Evolutionary conservation across 371 early-diverging fungal genomes (phyloP).

Genomic region (Lichtheimia ornata): DNA sequence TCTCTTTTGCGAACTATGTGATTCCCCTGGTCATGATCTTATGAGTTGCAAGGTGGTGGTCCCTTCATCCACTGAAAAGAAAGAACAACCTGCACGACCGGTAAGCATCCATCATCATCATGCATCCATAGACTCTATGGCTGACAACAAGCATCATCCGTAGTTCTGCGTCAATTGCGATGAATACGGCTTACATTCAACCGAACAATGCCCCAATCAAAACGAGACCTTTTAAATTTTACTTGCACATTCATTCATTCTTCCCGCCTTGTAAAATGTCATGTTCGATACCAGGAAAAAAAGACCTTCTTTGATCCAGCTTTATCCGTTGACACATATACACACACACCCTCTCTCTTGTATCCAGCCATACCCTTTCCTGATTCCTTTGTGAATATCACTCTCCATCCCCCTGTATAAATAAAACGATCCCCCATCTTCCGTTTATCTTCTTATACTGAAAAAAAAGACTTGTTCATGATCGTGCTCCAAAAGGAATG

Average conservation of each 20-base stretch:
- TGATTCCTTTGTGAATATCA: too few species aligned
- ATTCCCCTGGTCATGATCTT: constrained; percentile 67
- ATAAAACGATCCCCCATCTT: too few species aligned
- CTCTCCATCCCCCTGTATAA: too few species aligned
- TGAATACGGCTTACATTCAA: constrained; percentile 22
- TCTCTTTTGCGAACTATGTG: constrained; percentile 71
- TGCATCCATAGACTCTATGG: neutral
- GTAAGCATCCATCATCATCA: constrained; percentile 4
- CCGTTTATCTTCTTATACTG: too few species aligned
- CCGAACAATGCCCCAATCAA: constrained; percentile 20
- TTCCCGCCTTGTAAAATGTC: constrained; percentile 9
- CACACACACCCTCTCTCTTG: too few species aligned
- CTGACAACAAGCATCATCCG: neutral
- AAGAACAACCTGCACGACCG: constrained; percentile 8
- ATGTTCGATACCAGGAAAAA: constrained; percentile 14
- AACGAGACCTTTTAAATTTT: constrained; percentile 24
- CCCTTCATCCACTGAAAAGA: constrained; percentile 5
- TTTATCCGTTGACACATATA: too few species aligned
- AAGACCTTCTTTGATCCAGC: neutral
- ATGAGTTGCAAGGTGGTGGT: constrained; percentile 60
- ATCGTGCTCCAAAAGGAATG: too few species aligned
- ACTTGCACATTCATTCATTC: neutral
- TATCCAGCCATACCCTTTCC: too few species aligned
- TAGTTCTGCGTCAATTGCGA: constrained; percentile 29
- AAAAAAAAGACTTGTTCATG: too few species aligned